phyloP scores from a whole-genome alignment of 306 rosid genomes.

The Malus orientalis region DNA sequence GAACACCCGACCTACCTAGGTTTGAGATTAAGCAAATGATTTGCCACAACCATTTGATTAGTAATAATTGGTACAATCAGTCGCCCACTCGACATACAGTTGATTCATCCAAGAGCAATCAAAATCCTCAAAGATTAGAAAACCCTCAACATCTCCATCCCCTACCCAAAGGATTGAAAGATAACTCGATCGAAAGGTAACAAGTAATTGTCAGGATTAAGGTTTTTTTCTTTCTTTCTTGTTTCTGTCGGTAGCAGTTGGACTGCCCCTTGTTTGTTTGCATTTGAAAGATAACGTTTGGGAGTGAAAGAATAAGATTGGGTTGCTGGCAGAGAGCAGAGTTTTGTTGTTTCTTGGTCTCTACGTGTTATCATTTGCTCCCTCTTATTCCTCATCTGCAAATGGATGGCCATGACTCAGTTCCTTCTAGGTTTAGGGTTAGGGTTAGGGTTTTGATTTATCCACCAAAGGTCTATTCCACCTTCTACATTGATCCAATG shows the following conservation, averaged over 20 bases:
- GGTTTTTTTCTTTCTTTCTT: neutral
- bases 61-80: too few species aligned
- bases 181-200: neutral
- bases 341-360: neutral
- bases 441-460: neutral
- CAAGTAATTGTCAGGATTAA: neutral
- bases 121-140: neutral
- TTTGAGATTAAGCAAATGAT: too few species aligned
- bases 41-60: too few species aligned
- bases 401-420: constrained; percentile 20
- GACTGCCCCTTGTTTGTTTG: constrained; percentile 13
- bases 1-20: too few species aligned
- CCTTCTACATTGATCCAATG: neutral
- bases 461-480: neutral
- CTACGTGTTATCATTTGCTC: constrained; percentile 23
- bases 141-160: neutral
- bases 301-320: neutral
- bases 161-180: neutral
- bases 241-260: neutral
- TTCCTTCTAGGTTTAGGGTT: neutral
- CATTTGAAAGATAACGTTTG: constrained; percentile 20
- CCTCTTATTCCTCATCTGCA: constrained; percentile 40
- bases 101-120: too few species aligned
- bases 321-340: neutral
- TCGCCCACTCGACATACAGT: too few species aligned